Conservation (phyloP, 352 stramenopile genomes). For the Lagenidium giganteum region DNA sequence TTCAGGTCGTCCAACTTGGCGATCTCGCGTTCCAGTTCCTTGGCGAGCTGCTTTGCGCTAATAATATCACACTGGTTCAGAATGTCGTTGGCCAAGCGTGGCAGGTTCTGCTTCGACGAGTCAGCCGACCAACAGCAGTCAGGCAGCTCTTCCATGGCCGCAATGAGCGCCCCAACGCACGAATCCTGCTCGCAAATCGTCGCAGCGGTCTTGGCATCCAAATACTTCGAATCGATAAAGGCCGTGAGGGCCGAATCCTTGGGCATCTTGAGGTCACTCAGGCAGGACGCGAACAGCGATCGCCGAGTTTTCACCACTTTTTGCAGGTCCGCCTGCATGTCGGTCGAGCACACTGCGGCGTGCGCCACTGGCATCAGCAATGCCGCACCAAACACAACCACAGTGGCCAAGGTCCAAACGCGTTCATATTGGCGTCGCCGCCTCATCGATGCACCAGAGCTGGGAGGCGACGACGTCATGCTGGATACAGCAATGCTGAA, state of each 20-base stretch:
- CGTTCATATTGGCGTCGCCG: too few species aligned
- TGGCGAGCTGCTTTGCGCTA: slow-evolving; percentile 10
- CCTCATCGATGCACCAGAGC: too few species aligned
- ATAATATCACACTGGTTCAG: slow-evolving; percentile 20
- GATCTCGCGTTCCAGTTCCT: slow-evolving; percentile 12
- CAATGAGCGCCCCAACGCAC: slow-evolving; percentile 19
- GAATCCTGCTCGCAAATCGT: slow-evolving; percentile 12
- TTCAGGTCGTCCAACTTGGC: slow-evolving; percentile 20
- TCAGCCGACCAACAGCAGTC: slow-evolving; percentile 15
- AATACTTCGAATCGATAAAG: too few species aligned
- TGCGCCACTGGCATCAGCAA: too few species aligned
- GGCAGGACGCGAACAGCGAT: slow-evolving; percentile 12
- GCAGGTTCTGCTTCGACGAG: slow-evolving; percentile 13
- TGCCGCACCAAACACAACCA: too few species aligned
- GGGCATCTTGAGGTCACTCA: slow-evolving; percentile 13
- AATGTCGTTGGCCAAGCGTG: slow-evolving; percentile 17
- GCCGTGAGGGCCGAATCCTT: too few species aligned
- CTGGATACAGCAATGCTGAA: too few species aligned
- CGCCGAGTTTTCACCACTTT: slow-evolving; percentile 9
- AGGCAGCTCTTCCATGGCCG: slow-evolving; percentile 20
- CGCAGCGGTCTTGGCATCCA: slow-evolving; percentile 1
- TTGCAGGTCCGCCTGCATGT: background rate
- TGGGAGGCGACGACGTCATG: too few species aligned
- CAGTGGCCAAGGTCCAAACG: too few species aligned
- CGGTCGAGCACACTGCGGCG: slow-evolving; percentile 12